phyloP scores from a whole-genome alignment of 2,329 filamentous ascomycete genomes.

The Camillea tinctor region DNA sequence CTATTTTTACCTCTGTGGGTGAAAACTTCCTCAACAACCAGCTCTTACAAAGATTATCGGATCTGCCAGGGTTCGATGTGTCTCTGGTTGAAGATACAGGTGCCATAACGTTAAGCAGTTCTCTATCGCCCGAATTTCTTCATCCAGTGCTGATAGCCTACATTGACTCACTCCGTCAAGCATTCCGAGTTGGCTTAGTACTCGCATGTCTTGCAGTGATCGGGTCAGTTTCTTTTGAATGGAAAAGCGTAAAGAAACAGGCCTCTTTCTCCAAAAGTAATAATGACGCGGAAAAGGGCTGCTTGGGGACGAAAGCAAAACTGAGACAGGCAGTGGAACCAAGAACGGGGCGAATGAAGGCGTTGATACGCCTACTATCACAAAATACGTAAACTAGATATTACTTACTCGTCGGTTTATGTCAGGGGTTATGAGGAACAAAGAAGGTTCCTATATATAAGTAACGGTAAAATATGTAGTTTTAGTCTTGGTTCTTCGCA shows the following conservation, averaged over 20 bases:
- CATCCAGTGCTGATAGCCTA: conserved; percentile 46
- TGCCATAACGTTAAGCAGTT: conserved; percentile 26
- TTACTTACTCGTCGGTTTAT: too few relatives aligned
- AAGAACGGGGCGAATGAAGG: conserved; percentile 14
- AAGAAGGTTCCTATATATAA: too few relatives aligned
- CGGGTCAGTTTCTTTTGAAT: conserved; percentile 58
- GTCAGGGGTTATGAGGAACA: too few relatives aligned
- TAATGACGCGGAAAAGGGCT: conserved; percentile 19
- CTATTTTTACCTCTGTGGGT: conserved; percentile 45
- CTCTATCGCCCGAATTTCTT: conserved; percentile 23
- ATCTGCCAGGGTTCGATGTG: conserved; percentile 30
- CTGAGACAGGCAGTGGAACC: neutral
- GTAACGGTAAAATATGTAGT: too few relatives aligned
- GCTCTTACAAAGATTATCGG: conserved; percentile 35
- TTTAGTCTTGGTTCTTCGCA: too few relatives aligned
- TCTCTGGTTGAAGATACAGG: conserved; percentile 29
- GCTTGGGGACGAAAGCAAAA: conserved; percentile 2
- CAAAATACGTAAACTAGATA: neutral
- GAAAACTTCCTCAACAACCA: conserved; percentile 45
- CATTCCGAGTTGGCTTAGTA: conserved; percentile 60
- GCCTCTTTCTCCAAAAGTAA: conserved; percentile 7
- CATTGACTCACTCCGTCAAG: conserved; percentile 57
- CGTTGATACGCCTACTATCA: conserved; percentile 5
- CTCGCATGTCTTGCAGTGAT: conserved; percentile 53
- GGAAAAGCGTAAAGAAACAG: conserved; percentile 47